These are phyloP conservation scores for Podospora pseudoanserina DNA, from an alignment of 495 filamentous ascomycete species.

Conservation along the genomic window DNA sequence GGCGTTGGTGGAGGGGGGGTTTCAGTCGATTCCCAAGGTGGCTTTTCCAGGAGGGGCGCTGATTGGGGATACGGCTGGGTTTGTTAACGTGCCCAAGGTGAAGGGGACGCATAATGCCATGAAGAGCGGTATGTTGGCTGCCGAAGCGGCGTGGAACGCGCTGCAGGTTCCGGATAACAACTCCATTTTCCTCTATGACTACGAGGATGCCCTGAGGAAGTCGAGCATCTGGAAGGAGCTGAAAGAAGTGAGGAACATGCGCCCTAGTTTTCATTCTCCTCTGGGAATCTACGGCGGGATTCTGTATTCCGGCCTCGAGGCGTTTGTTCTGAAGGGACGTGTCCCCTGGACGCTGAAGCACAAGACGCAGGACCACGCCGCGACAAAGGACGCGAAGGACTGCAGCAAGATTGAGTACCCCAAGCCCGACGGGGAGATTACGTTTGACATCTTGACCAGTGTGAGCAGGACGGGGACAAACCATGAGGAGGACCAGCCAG, in stretches of 20 bases:
- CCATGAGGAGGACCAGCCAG: conserved; percentile 97
- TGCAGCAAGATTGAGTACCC: conserved; percentile 90
- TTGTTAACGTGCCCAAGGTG: conserved; percentile 97
- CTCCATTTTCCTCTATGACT: conserved; percentile 88
- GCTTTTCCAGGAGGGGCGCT: conserved; percentile 94
- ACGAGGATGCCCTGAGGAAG: conserved; percentile 84
- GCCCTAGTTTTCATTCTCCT: conserved; percentile 83
- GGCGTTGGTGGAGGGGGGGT: conserved; percentile 92
- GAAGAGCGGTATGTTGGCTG: conserved; percentile 95
- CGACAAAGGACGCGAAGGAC: conserved; percentile 76
- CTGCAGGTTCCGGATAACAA: conserved; percentile 54
- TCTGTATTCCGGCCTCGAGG: conserved; percentile 89
- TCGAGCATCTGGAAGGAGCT: conserved; percentile 92
- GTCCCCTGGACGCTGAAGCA: conserved; percentile 94
- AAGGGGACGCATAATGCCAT: conserved; percentile 98
- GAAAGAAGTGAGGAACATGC: conserved; percentile 94
- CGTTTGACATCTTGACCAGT: conserved; percentile 92
- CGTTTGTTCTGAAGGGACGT: conserved; percentile 78
- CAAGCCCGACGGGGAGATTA: conserved; percentile 91
- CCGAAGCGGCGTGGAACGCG: conserved; percentile 79
- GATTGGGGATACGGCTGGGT: conserved; percentile 94
- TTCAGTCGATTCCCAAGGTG: conserved; percentile 94
- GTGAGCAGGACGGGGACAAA: conserved; percentile 95
- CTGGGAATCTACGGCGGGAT: conserved; percentile 86
- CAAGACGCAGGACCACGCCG: conserved; percentile 63